Percentiles rank a stretch among this genome's conserved stretches.
These are phyloP conservation scores for Solanum pennellii DNA, from an alignment of 257 asterid genomes.

Conservation along the genomic window DNA sequence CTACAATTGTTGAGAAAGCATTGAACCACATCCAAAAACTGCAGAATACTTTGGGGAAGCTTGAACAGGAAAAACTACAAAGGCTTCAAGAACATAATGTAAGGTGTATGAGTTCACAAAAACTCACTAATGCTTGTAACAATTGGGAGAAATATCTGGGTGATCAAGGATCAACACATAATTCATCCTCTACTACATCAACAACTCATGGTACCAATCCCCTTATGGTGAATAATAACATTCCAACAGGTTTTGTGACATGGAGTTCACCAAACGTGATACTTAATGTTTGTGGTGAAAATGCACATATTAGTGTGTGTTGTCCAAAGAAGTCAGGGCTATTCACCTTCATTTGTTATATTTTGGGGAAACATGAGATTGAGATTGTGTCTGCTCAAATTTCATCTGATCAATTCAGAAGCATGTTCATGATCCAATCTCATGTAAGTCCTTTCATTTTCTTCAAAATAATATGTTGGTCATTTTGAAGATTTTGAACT, in stretches of 20 bases:
- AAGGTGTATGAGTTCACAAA: background rate
- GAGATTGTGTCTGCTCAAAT: conserved; percentile 23
- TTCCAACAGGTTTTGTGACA: conserved; percentile 8
- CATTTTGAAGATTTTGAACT: background rate
- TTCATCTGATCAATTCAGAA: conserved; percentile 13
- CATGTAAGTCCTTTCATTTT: conserved; percentile 1
- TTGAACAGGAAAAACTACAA: conserved; percentile 39
- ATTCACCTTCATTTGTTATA: conserved; percentile 5
- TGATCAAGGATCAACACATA: conserved; percentile 25
- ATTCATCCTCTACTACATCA: background rate
- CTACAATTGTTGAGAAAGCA: conserved; percentile 80
- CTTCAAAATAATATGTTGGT: background rate
- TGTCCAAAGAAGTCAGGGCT: conserved; percentile 15
- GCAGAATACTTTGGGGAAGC: conserved; percentile 20
- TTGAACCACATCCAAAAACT: conserved; percentile 35
- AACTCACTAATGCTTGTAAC: background rate
- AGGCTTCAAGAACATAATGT: background rate
- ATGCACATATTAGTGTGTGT: conserved; percentile 24
- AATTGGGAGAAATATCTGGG: conserved; percentile 39
- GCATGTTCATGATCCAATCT: conserved; percentile 23
- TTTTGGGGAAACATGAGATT: conserved; percentile 26
- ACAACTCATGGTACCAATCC: background rate
- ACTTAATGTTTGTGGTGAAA: conserved; percentile 14
- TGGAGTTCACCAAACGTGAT: conserved; percentile 25
- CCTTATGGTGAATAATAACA: background rate